A percentile compares a stretch with the other conserved stretches of the same genome.
Conservation (phyloP, 352 stramenopile genomes). For the Phytophthora chlamydospora region DNA sequence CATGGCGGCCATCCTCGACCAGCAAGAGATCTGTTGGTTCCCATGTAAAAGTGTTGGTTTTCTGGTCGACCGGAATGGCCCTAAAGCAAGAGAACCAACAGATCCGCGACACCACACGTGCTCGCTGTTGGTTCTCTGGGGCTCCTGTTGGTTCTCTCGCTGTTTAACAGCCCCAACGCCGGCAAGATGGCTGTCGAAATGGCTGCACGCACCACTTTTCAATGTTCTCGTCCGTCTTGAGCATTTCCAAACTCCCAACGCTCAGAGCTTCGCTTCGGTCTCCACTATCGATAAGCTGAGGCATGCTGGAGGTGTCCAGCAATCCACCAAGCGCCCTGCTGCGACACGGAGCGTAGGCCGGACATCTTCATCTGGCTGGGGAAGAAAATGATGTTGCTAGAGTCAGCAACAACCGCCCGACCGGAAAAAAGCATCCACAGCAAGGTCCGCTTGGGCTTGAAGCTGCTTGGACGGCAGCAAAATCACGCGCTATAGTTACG, state of each 20-base stretch:
- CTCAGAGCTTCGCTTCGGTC: too few relatives aligned
- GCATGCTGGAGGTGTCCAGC: constrained; percentile 3
- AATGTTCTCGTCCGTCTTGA: background rate
- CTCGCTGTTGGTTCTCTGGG: constrained; percentile 31
- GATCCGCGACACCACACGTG: constrained; percentile 1
- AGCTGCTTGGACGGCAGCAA: constrained; percentile 7
- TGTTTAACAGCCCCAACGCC: constrained; percentile 27
- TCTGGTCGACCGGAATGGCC: constrained; percentile 4
- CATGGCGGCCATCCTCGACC: background rate
- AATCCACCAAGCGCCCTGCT: constrained; percentile 21
- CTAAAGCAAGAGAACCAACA: constrained; percentile 33
- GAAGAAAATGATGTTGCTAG: constrained; percentile 21
- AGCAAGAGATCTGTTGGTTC: constrained; percentile 21
- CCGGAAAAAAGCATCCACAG: constrained; percentile 18
- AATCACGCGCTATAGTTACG: constrained; percentile 15
- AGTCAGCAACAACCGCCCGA: constrained; percentile 12
- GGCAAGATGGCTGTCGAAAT: constrained; percentile 4
- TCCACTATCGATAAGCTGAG: too few relatives aligned
- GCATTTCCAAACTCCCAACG: background rate
- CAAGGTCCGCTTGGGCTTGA: constrained; percentile 6
- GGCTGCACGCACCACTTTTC: background rate
- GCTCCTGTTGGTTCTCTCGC: constrained; percentile 32
- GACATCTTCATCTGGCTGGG: constrained; percentile 14
- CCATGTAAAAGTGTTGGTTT: constrained; percentile 19
- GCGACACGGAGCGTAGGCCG: constrained; percentile 28